Conservation (phyloP, 192 early-diverging fungal genomes). For the Coemansia sp. region DNA sequence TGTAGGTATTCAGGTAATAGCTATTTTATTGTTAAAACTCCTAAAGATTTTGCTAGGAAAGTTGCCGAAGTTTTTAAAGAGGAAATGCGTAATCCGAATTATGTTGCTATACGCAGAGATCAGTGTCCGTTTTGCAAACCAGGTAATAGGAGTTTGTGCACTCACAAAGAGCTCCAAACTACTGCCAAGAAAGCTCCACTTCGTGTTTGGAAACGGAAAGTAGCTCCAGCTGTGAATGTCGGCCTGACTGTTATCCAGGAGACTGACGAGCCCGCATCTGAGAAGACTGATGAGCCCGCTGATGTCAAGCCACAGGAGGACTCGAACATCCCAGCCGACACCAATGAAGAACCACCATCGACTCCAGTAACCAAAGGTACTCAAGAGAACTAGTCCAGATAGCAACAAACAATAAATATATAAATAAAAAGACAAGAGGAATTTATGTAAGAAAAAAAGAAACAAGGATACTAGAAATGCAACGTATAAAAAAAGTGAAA, state of each 20-base stretch:
- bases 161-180: not conserved
- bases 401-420: not conserved
- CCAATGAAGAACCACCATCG: not conserved
- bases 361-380: not conserved
- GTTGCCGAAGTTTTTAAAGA: not conserved
- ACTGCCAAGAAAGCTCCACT: not conserved
- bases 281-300: not conserved
- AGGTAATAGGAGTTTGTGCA: not conserved
- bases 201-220: no score
- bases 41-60: not conserved
- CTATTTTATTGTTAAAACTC: not conserved
- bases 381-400: no score
- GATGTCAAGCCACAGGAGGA: not conserved
- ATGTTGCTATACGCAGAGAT: not conserved
- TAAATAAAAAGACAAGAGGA: conserved; percentile 1
- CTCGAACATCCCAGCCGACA: no score
- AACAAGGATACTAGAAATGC: conserved; percentile 13
- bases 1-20: not conserved
- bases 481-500: conserved; percentile 3
- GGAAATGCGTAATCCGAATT: not conserved
- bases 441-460: conserved; percentile 8
- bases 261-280: no score
- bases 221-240: no score
- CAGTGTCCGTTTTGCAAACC: not conserved
- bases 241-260: no score